Evolutionary conservation across 2,329 filamentous ascomycete species (phyloP).

Genomic region (Alternaria triticina): DNA sequence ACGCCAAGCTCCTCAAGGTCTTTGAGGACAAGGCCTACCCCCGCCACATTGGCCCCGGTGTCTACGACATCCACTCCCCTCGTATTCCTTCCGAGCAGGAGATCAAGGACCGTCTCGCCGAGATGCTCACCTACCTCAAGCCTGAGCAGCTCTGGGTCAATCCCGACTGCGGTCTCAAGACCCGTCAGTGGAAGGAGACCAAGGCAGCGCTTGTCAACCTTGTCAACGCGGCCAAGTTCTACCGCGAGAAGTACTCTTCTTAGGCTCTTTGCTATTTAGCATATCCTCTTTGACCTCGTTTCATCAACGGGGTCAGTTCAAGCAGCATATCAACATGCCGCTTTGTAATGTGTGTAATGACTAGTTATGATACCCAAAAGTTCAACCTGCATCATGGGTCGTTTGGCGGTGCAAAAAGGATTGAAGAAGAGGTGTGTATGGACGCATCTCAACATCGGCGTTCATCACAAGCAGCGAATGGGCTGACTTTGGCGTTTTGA

Average conservation of each 20-base stretch:
- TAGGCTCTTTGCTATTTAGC: constrained; percentile 41
- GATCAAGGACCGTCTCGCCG: constrained; percentile 95
- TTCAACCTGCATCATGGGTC: constrained; percentile 52
- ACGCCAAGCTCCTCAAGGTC: constrained; percentile 98
- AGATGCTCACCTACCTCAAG: constrained; percentile 96
- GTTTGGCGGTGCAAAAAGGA: constrained; percentile 35
- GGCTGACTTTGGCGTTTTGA: constrained; percentile 16
- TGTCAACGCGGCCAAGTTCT: constrained; percentile 98
- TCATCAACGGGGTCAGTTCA: constrained; percentile 41
- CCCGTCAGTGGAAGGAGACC: constrained; percentile 97
- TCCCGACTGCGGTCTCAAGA: constrained; percentile 99
- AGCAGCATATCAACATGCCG: constrained; percentile 49
- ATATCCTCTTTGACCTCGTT: constrained; percentile 27
- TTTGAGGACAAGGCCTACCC: constrained; percentile 98
- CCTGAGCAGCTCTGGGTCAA: constrained; percentile 99
- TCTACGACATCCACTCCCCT: constrained; percentile 99
- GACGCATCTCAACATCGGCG: constrained; percentile 50
- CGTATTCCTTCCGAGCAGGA: constrained; percentile 97
- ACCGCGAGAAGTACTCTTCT: constrained; percentile 86
- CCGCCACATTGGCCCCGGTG: constrained; percentile 97
- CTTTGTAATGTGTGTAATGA: constrained; percentile 50
- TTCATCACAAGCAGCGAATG: constrained; percentile 35
- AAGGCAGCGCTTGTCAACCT: constrained; percentile 95
- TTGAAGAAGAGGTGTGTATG: constrained; percentile 28
- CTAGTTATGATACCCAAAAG: constrained; percentile 52